These are phyloP conservation scores for Diplodia mutila DNA, from an alignment of 2,329 filamentous ascomycete species.

Conservation along the genomic window DNA sequence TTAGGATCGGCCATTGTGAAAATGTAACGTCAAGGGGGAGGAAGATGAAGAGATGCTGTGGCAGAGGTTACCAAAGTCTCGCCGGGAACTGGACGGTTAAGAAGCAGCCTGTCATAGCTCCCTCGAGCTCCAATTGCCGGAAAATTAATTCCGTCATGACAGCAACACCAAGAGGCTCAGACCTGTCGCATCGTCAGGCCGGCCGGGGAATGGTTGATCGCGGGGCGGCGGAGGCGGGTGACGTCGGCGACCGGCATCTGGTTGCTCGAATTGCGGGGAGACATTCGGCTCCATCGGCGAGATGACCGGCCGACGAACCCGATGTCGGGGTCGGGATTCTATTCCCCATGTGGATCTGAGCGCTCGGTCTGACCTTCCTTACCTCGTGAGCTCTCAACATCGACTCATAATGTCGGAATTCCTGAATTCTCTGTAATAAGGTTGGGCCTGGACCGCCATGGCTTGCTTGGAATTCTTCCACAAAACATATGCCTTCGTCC, in stretches of 20 bases:
- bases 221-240: constrained; percentile 6
- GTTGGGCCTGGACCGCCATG: neutral
- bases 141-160: constrained; percentile 15
- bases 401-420: neutral
- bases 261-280: constrained; percentile 2
- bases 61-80: neutral
- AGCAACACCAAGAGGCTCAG: constrained; percentile 2
- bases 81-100: neutral
- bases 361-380: neutral
- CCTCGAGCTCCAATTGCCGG: neutral
- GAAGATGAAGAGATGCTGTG: neutral
- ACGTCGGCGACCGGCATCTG: constrained; percentile 11
- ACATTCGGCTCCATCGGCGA: constrained; percentile 16
- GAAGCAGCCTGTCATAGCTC: neutral
- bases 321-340: constrained; percentile 14
- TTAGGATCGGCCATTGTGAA: constrained; percentile 18
- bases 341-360: constrained; percentile 9
- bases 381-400: neutral
- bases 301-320: constrained; percentile 15
- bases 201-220: constrained; percentile 8
- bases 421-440: neutral
- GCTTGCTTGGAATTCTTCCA: neutral
- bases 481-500: neutral
- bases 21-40: neutral
- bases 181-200: neutral